phyloP scores from a whole-genome alignment of 352 stramenopile genomes.

The Phytophthora pluvialis region DNA sequence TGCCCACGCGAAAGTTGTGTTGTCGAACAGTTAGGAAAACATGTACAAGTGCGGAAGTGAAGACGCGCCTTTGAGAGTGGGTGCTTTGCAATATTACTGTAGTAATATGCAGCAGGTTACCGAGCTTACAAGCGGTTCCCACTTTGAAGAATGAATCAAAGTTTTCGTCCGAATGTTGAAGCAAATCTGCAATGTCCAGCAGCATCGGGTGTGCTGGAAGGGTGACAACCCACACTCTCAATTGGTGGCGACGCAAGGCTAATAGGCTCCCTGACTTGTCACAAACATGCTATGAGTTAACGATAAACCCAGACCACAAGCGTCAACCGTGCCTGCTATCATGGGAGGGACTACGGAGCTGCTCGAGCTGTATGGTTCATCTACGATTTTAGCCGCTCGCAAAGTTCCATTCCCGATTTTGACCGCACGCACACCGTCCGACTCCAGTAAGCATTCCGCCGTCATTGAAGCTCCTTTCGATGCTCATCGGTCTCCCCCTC shows the following conservation, averaged over 20 bases:
- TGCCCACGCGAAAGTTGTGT: too few species aligned
- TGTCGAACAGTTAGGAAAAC: too few species aligned
- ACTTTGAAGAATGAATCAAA: neutral
- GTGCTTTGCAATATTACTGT: too few species aligned
- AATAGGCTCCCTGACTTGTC: neutral
- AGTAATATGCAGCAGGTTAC: too few species aligned
- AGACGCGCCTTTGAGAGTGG: too few species aligned
- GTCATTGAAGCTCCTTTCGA: slow-evolving; percentile 21
- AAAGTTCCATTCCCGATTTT: slow-evolving; percentile 4
- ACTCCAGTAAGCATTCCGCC: neutral
- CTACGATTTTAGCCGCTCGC: neutral
- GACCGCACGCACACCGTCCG: slow-evolving; percentile 1
- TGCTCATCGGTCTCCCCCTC: slow-evolving; percentile 21
- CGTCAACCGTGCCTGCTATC: neutral
- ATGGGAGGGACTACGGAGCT: slow-evolving; percentile 5
- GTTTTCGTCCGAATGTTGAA: slow-evolving; percentile 1
- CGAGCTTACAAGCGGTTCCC: too few species aligned
- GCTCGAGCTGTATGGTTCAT: too few species aligned
- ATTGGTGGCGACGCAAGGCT: neutral
- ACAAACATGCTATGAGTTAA: neutral
- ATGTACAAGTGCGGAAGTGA: too few species aligned
- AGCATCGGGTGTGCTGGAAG: neutral
- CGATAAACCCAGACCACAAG: too few species aligned
- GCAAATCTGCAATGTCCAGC: neutral
- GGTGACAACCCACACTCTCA: neutral